Evolutionary conservation across 768 basidiomycete genomes (phyloP).

Genomic region (Albatrellus ellisii): DNA sequence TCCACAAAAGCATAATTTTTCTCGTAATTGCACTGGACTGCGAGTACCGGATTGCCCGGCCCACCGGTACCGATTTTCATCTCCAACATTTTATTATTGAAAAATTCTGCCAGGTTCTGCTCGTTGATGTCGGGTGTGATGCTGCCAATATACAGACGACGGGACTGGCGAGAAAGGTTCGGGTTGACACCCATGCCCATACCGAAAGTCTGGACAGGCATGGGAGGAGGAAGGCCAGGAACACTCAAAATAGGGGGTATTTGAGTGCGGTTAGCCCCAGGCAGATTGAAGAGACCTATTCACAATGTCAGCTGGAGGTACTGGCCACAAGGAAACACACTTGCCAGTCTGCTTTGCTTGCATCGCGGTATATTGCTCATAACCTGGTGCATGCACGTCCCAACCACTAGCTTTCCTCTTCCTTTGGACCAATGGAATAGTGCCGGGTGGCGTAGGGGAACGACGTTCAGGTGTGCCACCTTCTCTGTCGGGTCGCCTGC

Average conservation of each 20-base stretch:
- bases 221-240: slow-evolving; percentile 69
- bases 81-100: slow-evolving; percentile 93
- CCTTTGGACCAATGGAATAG: slow-evolving; percentile 70
- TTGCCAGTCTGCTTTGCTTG: slow-evolving; percentile 97
- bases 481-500: slow-evolving; percentile 37
- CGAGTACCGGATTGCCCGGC: slow-evolving; percentile 82
- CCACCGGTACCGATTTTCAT: slow-evolving; percentile 76
- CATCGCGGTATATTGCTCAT: slow-evolving; percentile 88
- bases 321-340: slow-evolving; percentile 5
- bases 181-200: slow-evolving; percentile 82
- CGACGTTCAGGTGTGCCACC: slow-evolving; percentile 66
- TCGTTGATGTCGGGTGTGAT: slow-evolving; percentile 93
- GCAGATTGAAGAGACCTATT: slow-evolving; percentile 91
- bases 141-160: slow-evolving; percentile 93
- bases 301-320: background rate
- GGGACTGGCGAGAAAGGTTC: slow-evolving; percentile 85
- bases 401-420: slow-evolving; percentile 86
- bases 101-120: slow-evolving; percentile 83
- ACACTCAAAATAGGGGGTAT: slow-evolving; percentile 73
- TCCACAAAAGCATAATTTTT: slow-evolving; percentile 99
- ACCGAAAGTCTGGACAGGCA: slow-evolving; percentile 75
- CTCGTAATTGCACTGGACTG: slow-evolving; percentile 94
- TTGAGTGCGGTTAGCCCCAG: slow-evolving; percentile 86
- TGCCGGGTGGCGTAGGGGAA: slow-evolving; percentile 84
- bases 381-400: slow-evolving; percentile 94